Evolutionary conservation across 2,329 filamentous ascomycete genomes (phyloP), one percentile per base, ranked within the genome.

Genomic region (Parascedosporium putredinis): DNA sequence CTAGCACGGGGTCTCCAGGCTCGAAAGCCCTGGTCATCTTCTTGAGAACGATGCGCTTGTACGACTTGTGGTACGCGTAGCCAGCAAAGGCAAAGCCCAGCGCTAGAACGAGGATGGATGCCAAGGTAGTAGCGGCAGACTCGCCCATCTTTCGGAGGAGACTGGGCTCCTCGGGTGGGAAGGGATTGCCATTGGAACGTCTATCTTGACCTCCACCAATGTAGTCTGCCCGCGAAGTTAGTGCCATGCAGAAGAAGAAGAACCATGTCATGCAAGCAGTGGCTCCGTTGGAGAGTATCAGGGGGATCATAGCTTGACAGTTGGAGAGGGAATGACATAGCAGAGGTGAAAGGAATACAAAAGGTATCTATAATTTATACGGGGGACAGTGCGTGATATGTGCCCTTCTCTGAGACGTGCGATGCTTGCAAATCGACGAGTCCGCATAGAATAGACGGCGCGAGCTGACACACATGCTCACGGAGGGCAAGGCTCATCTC

Each of bases 1-100:
- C 90, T 16, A 91, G 78, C 23, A 91, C 88, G 1, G 89, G 90
- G 62, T 98, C 93, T 9, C 93, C 93, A 1, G 90, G 89, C 51
- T 85, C 76, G 65, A 98, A 98, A 22, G 93, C 93, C 58, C 86
- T 84, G 56, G 86, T 80, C 74, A 98, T 97, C 68, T 98, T 98
- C 55, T 82, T 71, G n/a, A 97, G 71, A 24, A 97, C 88, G 50
- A 95, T 69, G 66, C 83, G 76, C 69, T 98, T 98, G 77, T 98
- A 97, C 62, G 78, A 80, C 58, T 77, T 81, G 64, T 93, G 86
- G 62, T 93, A 94, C 45, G 75, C 74, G 64, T 87, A 91, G 22
- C 84, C 88, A 5, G 86, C 85, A 22, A 76, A 58, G 42, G 71
- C 74, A 58, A 83, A 83, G 25, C 77, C 80, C 16, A 75, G 69